Evolutionary conservation across 2,329 filamentous ascomycete species (phyloP).

Genomic region (Tolypocladium pustulatum): DNA sequence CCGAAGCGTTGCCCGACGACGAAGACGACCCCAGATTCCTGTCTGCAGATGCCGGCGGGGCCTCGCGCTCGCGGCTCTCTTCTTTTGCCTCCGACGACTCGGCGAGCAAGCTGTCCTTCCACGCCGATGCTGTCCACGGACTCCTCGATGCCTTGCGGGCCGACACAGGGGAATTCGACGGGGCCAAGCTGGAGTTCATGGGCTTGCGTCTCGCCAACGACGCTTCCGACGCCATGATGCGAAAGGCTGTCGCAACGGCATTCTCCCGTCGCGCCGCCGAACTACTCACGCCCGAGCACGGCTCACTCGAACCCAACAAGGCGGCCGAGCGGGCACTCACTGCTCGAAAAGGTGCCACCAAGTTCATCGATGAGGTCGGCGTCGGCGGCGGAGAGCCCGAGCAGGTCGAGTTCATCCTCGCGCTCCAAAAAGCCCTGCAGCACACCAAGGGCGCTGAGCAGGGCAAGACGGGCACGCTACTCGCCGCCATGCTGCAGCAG

Average conservation of each 20-base stretch:
- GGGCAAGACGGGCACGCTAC: slow-evolving; percentile 45
- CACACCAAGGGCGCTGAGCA: slow-evolving; percentile 49
- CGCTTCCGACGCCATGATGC: slow-evolving; percentile 80
- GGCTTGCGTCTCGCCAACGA: slow-evolving; percentile 85
- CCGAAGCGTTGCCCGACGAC: slow-evolving; percentile 54
- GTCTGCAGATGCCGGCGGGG: slow-evolving; percentile 21
- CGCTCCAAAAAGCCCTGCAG: slow-evolving; percentile 70
- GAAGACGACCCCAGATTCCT: slow-evolving; percentile 55
- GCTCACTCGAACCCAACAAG: slow-evolving; percentile 47
- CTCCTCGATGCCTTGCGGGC: slow-evolving; percentile 78
- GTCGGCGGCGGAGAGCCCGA: slow-evolving; percentile 59
- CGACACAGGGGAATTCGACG: slow-evolving; percentile 68
- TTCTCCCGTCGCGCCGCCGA: slow-evolving; percentile 75
- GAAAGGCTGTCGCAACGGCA: slow-evolving; percentile 73
- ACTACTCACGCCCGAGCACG: slow-evolving; percentile 43
- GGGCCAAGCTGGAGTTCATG: slow-evolving; percentile 79
- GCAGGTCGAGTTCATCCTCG: slow-evolving; percentile 75
- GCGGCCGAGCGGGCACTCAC: slow-evolving; percentile 54
- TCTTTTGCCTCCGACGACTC: slow-evolving; percentile 68
- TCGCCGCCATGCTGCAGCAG: slow-evolving; percentile 73
- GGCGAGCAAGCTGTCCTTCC: slow-evolving; percentile 52
- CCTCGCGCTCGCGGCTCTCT: slow-evolving; percentile 53
- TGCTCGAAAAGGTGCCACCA: slow-evolving; percentile 38
- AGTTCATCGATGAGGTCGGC: slow-evolving; percentile 49
- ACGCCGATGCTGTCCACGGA: slow-evolving; percentile 75